Evolutionary conservation across 257 asterid species (phyloP), one percentile per base, ranked within the genome.

Genomic region (Lantana camara): DNA sequence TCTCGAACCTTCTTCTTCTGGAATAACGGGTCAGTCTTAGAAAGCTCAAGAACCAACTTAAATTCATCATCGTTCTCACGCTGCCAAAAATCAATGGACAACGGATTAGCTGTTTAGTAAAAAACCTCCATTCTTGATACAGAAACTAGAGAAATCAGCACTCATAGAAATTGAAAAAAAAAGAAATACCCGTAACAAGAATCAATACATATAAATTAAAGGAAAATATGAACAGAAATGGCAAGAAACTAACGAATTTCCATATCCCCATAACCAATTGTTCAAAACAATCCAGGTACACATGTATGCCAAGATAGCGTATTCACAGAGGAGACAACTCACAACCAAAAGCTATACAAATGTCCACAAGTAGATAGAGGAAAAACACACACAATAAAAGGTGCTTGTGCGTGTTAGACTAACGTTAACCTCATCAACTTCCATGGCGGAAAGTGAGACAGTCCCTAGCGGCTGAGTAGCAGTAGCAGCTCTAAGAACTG

Each of bases 1-100:
- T 61, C 15, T 14, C 66, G n/a, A 61, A 87, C 97, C 97, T 79
- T 85, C 80, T 85, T 89, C 62, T 73, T 86, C 52, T 65, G 76
- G 49, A 80, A 79, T 11, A 85, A 79, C 69, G 78, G 82, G 54
- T 84, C 98, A 47, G 70, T 68, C 70, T 83, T 82, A 13, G 84
- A 55, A 57, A 91, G 77, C 82, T 76, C 87, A 48, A 85, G 77
- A 78, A 55, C 76, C 80, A 91, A 30, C 45, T 40, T 61, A 63
- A 83, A 58, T 63, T 68, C 85, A 38, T 68, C 87, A 32, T 65
- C 78, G 48, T 45, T 70, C 74, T 62, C 81, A 47, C 71, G 75
- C 95, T 85, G 77, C 80, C 65, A 70, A 23, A 63, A 75, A 38
- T 24, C 35, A 62, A 32, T 30, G 34, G 7, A 38, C 32, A 74